Evolutionary conservation across 345 rosid species (phyloP).

Genomic region (Melaleuca quinquenervia): DNA sequence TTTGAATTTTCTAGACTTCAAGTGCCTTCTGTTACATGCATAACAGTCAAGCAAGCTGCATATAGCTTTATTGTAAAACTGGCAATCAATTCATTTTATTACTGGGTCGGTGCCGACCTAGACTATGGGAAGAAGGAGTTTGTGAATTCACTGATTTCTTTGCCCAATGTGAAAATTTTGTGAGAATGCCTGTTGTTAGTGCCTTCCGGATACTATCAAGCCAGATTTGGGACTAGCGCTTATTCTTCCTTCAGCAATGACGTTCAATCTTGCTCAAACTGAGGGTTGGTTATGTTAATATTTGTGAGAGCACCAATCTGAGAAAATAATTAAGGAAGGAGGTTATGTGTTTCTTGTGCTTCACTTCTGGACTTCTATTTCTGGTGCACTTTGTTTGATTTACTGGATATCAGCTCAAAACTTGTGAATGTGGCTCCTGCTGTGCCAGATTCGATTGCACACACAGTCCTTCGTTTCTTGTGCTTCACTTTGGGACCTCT

Average conservation of each 20-base stretch:
- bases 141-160: neutral
- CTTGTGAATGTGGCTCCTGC: neutral
- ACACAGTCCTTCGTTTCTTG: neutral
- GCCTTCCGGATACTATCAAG: neutral
- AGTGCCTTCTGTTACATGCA: neutral
- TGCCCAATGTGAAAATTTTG: neutral
- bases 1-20: neutral
- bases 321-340: neutral
- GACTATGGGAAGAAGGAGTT: neutral
- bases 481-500: neutral
- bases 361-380: neutral
- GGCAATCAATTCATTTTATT: neutral
- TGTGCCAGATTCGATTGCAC: neutral
- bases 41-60: neutral
- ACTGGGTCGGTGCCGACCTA: neutral
- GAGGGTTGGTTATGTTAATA: neutral
- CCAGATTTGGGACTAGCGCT: neutral
- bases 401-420: neutral
- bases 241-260: neutral
- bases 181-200: neutral
- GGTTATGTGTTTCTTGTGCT: neutral
- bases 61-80: too few relatives aligned
- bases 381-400: neutral
- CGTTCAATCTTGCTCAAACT: neutral
- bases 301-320: neutral